phyloP scores from a whole-genome alignment of 345 rosid genomes.

The Kernera saxatilis region DNA sequence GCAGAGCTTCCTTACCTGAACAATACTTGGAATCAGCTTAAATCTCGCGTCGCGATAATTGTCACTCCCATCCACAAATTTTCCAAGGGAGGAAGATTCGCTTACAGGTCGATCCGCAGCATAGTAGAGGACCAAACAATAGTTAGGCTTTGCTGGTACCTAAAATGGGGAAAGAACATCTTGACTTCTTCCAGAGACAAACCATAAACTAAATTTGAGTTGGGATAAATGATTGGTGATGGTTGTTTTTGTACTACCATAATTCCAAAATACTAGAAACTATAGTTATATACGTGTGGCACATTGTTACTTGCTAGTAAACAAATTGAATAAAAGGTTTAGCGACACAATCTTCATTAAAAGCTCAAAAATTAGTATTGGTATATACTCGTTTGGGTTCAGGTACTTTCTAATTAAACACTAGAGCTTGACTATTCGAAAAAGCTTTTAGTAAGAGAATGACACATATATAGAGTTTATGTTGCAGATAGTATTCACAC shows the following conservation, averaged over 20 bases:
- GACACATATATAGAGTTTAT: not conserved
- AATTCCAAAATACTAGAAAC: not conserved
- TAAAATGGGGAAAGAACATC: slow-evolving; percentile 25
- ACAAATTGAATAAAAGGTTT: slow-evolving; percentile 2
- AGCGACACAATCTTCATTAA: not conserved
- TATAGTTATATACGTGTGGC: not conserved
- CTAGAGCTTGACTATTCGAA: not conserved
- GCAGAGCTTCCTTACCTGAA: slow-evolving; percentile 51
- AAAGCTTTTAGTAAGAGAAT: not conserved
- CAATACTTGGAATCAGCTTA: slow-evolving; percentile 87
- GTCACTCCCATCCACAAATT: slow-evolving; percentile 80
- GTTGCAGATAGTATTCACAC: slow-evolving; percentile 33
- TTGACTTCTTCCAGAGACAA: not conserved
- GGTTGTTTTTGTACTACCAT: not conserved
- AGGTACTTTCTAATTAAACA: not conserved
- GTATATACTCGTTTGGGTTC: not conserved
- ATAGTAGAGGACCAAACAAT: slow-evolving; percentile 84
- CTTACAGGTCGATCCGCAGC: slow-evolving; percentile 83
- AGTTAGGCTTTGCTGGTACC: slow-evolving; percentile 95
- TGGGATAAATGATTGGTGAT: not conserved
- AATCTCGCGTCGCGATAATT: slow-evolving; percentile 81
- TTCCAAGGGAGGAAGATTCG: slow-evolving; percentile 65
- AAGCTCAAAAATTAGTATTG: not conserved
- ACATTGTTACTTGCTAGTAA: not conserved
- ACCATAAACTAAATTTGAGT: not conserved